phyloP scores from a whole-genome alignment of 176 grass and related monocot species.

The Oropetium thomaeum region DNA sequence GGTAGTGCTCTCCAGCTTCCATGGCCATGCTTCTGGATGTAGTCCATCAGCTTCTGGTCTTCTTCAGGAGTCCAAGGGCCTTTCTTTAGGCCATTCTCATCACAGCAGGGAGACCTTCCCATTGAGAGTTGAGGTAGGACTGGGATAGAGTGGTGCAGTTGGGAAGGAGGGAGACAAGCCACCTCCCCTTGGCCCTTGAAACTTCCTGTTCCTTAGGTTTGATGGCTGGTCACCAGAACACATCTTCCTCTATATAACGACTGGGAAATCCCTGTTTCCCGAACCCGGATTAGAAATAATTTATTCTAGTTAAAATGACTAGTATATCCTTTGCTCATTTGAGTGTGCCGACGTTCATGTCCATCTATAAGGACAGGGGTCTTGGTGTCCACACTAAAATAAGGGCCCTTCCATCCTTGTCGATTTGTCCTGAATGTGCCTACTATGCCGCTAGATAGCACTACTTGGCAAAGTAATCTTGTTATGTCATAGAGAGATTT shows the following conservation, averaged over 20 bases:
- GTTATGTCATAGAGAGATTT: not conserved
- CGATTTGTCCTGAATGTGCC: not conserved
- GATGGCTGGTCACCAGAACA: slow-evolving; percentile 68
- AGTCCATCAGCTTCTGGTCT: slow-evolving; percentile 66
- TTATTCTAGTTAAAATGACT: slow-evolving; percentile 27
- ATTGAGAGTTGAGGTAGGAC: slow-evolving; percentile 47
- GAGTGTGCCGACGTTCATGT: not conserved
- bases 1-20: slow-evolving; percentile 94
- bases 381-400: slow-evolving; percentile 11
- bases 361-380: not conserved
- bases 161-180: slow-evolving; percentile 45
- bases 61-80: slow-evolving; percentile 94
- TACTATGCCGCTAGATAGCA: not conserved
- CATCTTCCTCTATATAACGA: slow-evolving; percentile 60
- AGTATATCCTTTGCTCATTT: slow-evolving; percentile 17
- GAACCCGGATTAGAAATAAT: slow-evolving; percentile 4
- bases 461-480: slow-evolving; percentile 8
- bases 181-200: slow-evolving; percentile 26
- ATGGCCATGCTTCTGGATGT: slow-evolving; percentile 84
- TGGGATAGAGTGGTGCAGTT: slow-evolving; percentile 31
- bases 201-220: slow-evolving; percentile 33
- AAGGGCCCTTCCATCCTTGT: slow-evolving; percentile 14
- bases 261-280: slow-evolving; percentile 2
- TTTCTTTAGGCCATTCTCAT: slow-evolving; percentile 93
- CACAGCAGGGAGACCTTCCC: slow-evolving; percentile 82